phyloP scores from a whole-genome alignment of 2,329 filamentous ascomycete species.

The Microsporum canis region DNA sequence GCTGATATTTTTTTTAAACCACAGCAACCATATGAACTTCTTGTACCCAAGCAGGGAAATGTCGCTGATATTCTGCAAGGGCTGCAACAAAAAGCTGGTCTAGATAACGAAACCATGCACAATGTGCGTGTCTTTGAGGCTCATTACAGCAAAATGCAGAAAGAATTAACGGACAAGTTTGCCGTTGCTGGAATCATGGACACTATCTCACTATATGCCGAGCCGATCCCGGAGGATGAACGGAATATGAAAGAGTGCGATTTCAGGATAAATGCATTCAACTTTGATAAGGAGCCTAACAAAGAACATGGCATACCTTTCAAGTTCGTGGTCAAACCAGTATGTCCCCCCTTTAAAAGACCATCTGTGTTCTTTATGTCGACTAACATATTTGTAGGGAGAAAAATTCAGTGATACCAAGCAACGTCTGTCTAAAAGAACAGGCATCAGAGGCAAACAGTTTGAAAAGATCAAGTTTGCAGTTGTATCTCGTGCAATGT shows the following conservation, averaged over 20 bases:
- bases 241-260: slow-evolving; percentile 50
- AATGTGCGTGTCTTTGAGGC: slow-evolving; percentile 73
- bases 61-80: slow-evolving; percentile 66
- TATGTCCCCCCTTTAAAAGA: slow-evolving; percentile 32
- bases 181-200: slow-evolving; percentile 76
- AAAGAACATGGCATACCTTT: slow-evolving; percentile 85
- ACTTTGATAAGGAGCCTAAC: slow-evolving; percentile 81
- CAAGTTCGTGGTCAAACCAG: slow-evolving; percentile 72
- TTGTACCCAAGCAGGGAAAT: slow-evolving; percentile 76
- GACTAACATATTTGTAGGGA: slow-evolving; percentile 40
- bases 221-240: slow-evolving; percentile 64
- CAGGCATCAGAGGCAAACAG: slow-evolving; percentile 91
- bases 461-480: slow-evolving; percentile 99
- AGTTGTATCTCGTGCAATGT: slow-evolving; percentile 57
- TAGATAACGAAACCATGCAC: slow-evolving; percentile 63
- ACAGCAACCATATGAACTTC: slow-evolving; percentile 65
- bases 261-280: slow-evolving; percentile 67
- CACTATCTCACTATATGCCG: slow-evolving; percentile 69
- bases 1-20: slow-evolving; percentile 5
- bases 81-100: slow-evolving; percentile 67
- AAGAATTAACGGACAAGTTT: slow-evolving; percentile 58
- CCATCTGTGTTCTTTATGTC: not conserved
- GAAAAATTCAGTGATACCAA: slow-evolving; percentile 87
- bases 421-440: slow-evolving; percentile 84
- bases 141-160: slow-evolving; percentile 71